Evolutionary conservation across 176 grass and related monocot species (phyloP).

Genomic region (Oryza rufipogon): DNA sequence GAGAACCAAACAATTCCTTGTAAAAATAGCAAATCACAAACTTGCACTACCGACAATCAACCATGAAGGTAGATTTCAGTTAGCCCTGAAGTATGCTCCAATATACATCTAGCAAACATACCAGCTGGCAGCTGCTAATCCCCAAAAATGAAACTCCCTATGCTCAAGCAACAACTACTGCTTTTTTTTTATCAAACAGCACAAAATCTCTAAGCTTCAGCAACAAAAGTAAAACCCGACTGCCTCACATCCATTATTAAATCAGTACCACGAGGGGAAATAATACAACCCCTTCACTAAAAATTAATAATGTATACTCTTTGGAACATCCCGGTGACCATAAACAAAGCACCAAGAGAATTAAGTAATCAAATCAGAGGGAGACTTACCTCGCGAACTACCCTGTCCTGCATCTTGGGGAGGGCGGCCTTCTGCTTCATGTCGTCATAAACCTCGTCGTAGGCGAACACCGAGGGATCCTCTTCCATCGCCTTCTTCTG

Average conservation of each 20-base stretch:
- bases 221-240: neutral
- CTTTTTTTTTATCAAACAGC: neutral
- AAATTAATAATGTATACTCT: neutral
- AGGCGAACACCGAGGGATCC: slow-evolving; percentile 91
- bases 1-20: neutral
- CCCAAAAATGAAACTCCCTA: neutral
- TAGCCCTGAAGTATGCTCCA: neutral
- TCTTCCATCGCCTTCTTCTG: slow-evolving; percentile 85
- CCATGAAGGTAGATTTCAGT: neutral
- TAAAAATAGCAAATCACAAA: neutral
- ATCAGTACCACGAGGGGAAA: neutral
- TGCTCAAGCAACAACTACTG: neutral
- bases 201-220: neutral
- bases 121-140: neutral
- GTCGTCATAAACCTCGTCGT: slow-evolving; percentile 87
- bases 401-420: slow-evolving; percentile 78
- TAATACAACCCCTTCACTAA: neutral
- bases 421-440: slow-evolving; percentile 87
- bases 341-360: neutral
- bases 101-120: slow-evolving; percentile 10
- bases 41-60: neutral
- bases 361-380: neutral
- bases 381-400: slow-evolving; percentile 62
- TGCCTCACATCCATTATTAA: neutral
- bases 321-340: neutral